Conservation (phyloP, 1,284 basidiomycete species). For the Inonotus obliquus region DNA sequence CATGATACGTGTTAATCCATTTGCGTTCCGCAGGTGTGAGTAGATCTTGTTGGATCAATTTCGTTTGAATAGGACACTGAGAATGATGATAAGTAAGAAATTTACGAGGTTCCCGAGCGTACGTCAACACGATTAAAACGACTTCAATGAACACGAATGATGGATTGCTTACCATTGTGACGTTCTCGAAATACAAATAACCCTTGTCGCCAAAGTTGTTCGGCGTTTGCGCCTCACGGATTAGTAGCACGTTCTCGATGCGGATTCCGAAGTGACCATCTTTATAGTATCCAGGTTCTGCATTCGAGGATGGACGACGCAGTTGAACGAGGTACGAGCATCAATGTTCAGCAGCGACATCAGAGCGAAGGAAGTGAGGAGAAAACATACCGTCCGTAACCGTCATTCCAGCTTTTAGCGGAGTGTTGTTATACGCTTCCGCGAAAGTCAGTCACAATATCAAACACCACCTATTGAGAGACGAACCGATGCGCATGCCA, state of each 20-base stretch:
- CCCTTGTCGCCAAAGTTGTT: conserved; percentile 85
- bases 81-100: too few relatives aligned
- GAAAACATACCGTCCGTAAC: conserved; percentile 69
- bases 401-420: conserved; percentile 82
- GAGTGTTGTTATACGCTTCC: conserved; percentile 59
- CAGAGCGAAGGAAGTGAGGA: neutral
- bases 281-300: conserved; percentile 90
- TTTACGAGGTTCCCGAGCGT: too few relatives aligned
- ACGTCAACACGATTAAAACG: neutral
- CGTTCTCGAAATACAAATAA: conserved; percentile 78
- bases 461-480: neutral
- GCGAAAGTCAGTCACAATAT: neutral
- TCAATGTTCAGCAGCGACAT: neutral
- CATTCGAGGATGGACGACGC: neutral
- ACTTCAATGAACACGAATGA: neutral
- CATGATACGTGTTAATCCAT: conserved; percentile 89
- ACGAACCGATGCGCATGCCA: conserved; percentile 67
- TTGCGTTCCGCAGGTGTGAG: conserved; percentile 62
- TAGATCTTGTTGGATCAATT: conserved; percentile 66
- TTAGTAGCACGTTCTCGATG: conserved; percentile 86
- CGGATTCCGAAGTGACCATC: conserved; percentile 92
- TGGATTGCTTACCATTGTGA: conserved; percentile 66
- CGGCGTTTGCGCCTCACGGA: conserved; percentile 65
- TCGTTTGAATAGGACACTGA: conserved; percentile 86
- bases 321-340: neutral